Evolutionary conservation across 2,329 filamentous ascomycete species (phyloP).

Genomic region (Trichophaea hybrida): DNA sequence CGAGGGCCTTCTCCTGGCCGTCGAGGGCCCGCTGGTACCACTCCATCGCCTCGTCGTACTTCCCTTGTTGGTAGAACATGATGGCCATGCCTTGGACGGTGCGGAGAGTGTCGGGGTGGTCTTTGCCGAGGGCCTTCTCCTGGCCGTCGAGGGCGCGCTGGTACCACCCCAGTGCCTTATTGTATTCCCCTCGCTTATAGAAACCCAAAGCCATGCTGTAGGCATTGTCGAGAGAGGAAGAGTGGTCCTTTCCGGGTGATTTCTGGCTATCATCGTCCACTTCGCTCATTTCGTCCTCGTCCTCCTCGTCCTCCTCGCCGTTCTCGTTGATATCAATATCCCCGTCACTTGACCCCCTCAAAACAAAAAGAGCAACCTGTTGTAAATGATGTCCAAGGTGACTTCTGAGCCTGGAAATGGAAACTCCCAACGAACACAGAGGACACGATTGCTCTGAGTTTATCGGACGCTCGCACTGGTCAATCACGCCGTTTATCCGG

Average conservation of each 20-base stretch:
- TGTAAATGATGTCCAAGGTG: too few species aligned
- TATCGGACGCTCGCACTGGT: constrained; percentile 11
- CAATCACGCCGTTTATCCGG: constrained; percentile 1
- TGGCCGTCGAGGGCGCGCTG: background rate
- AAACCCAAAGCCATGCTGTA: background rate
- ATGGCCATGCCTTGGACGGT: constrained; percentile 11
- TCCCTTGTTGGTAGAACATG: too few species aligned
- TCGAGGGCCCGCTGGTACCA: background rate
- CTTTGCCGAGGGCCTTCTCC: constrained; percentile 7
- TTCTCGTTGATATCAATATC: background rate
- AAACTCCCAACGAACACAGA: background rate
- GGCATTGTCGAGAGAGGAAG: too few species aligned
- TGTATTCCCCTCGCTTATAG: constrained; percentile 3
- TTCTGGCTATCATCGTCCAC: too few species aligned
- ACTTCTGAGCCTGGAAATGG: too few species aligned
- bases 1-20: background rate
- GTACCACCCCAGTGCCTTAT: constrained; percentile 9
- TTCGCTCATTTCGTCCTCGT: background rate
- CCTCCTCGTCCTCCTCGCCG: background rate
- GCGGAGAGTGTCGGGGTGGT: constrained; percentile 11
- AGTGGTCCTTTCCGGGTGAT: too few species aligned
- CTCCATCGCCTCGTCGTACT: constrained; percentile 1
- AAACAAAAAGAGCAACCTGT: too few species aligned
- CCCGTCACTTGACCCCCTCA: background rate
- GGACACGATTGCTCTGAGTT: constrained; percentile 8